Evolutionary conservation across 805 yeast species (phyloP).

Genomic region (Myxozyma melibiosi): DNA sequence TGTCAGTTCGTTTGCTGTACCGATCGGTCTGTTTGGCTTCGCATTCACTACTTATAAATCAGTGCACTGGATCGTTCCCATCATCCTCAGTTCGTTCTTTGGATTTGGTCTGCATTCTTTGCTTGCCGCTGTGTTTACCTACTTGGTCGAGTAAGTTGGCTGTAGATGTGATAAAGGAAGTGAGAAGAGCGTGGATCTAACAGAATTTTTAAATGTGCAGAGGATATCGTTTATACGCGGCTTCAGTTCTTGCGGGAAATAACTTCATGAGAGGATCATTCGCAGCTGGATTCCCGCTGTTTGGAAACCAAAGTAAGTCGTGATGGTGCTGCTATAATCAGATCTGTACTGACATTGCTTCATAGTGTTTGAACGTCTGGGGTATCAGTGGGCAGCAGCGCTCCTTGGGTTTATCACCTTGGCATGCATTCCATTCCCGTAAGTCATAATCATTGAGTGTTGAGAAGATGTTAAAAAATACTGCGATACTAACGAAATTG

Average conservation of each 20-base stretch:
- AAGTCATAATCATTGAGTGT: too few species aligned
- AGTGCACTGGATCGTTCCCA: slow-evolving; percentile 56
- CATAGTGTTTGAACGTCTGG: slow-evolving; percentile 55
- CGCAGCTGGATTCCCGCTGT: slow-evolving; percentile 50
- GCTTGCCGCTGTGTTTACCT: slow-evolving; percentile 47
- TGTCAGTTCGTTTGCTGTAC: slow-evolving; percentile 52
- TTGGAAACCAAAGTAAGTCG: slow-evolving; percentile 55
- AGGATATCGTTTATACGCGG: slow-evolving; percentile 53
- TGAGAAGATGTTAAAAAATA: too few species aligned
- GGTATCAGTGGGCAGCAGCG: slow-evolving; percentile 64
- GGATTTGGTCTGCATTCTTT: slow-evolving; percentile 44
- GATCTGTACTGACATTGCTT: too few species aligned
- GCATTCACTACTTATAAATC: slow-evolving; percentile 53
- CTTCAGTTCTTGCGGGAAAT: slow-evolving; percentile 81
- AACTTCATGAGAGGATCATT: slow-evolving; percentile 54
- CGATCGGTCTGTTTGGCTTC: slow-evolving; percentile 53
- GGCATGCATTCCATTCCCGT: slow-evolving; percentile 27
- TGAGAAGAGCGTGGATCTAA: slow-evolving; percentile 42
- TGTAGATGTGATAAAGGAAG: too few species aligned
- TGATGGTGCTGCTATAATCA: too few species aligned
- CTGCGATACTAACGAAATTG: too few species aligned
- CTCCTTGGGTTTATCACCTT: slow-evolving; percentile 25
- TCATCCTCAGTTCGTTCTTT: slow-evolving; percentile 54
- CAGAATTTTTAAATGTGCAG: slow-evolving; percentile 47
- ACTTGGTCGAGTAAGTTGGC: slow-evolving; percentile 45